A percentile compares a stretch with the other conserved stretches of the same genome.
Conservation (phyloP, 257 asterid genomes). For the Echites panduratus region DNA sequence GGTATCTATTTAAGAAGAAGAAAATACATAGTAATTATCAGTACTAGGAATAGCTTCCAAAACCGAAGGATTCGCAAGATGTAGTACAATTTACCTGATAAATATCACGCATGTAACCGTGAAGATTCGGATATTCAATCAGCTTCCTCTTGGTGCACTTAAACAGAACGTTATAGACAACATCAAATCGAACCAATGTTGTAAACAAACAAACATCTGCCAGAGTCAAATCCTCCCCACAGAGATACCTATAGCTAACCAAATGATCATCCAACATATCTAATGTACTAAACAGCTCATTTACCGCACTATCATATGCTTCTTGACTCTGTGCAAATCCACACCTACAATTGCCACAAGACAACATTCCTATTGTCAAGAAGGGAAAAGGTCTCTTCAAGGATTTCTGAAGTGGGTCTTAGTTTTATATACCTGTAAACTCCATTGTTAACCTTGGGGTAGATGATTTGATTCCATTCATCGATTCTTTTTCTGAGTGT, state of each 20-base stretch:
- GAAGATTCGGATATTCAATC: slow-evolving; percentile 60
- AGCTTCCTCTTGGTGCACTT: slow-evolving; percentile 95
- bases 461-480: slow-evolving; percentile 70
- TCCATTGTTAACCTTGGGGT: slow-evolving; percentile 77
- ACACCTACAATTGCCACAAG: slow-evolving; percentile 42
- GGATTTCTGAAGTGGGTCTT: background rate
- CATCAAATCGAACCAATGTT: slow-evolving; percentile 82
- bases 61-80: background rate
- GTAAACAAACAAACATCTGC: slow-evolving; percentile 92
- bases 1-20: slow-evolving; percentile 56
- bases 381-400: background rate
- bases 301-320: slow-evolving; percentile 65
- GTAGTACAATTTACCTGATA: slow-evolving; percentile 55
- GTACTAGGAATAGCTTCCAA: background rate
- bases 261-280: slow-evolving; percentile 73
- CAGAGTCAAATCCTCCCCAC: slow-evolving; percentile 71
- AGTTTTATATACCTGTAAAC: slow-evolving; percentile 59
- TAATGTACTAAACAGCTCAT: slow-evolving; percentile 51
- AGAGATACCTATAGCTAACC: slow-evolving; percentile 51
- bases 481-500: slow-evolving; percentile 42
- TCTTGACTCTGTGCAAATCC: slow-evolving; percentile 97
- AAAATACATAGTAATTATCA: background rate
- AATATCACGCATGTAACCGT: slow-evolving; percentile 72
- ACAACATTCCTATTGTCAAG: background rate
- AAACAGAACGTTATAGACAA: slow-evolving; percentile 77